Evolutionary conservation across 176 grass and related monocot species (phyloP).

Genomic region (Puya raimondii): DNA sequence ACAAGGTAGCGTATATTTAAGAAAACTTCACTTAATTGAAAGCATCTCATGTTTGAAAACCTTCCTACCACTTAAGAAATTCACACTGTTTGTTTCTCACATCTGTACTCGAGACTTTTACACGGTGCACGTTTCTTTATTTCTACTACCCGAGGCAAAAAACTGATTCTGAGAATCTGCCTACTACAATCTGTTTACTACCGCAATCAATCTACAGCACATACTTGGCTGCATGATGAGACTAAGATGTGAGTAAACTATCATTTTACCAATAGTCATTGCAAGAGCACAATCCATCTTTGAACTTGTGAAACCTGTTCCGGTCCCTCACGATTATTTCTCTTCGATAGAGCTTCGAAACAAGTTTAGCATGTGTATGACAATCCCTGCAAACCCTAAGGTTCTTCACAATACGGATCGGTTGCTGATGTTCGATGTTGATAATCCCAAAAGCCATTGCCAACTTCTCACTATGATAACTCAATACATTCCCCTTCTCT

Average conservation of each 20-base stretch:
- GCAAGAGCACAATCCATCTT: conserved; percentile 28
- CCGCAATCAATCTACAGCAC: not conserved
- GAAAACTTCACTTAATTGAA: too few relatives aligned
- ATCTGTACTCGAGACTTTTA: too few relatives aligned
- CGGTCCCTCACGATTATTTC: conserved; percentile 30
- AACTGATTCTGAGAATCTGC: not conserved
- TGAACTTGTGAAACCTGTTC: conserved; percentile 16
- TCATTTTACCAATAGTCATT: conserved; percentile 36
- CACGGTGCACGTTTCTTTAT: too few relatives aligned
- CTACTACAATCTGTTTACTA: not conserved
- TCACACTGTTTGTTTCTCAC: too few relatives aligned
- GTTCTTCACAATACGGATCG: conserved; percentile 32
- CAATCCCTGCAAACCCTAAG: conserved; percentile 24
- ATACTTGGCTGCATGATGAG: not conserved
- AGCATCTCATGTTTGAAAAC: too few relatives aligned
- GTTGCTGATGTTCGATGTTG: conserved; percentile 7
- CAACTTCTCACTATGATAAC: conserved; percentile 27
- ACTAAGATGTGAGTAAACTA: not conserved
- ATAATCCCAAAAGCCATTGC: conserved; percentile 34
- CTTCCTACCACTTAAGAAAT: too few relatives aligned
- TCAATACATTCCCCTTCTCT: conserved; percentile 25
- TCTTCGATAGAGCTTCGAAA: conserved; percentile 23
- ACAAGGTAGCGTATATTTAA: too few relatives aligned
- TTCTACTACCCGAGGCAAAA: not conserved
- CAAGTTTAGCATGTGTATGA: conserved; percentile 23